A percentile compares a stretch with the other conserved stretches of the same genome.
Evolutionary conservation across 345 rosid genomes (phyloP).

Genomic region (Aquilaria yunnanensis): DNA sequence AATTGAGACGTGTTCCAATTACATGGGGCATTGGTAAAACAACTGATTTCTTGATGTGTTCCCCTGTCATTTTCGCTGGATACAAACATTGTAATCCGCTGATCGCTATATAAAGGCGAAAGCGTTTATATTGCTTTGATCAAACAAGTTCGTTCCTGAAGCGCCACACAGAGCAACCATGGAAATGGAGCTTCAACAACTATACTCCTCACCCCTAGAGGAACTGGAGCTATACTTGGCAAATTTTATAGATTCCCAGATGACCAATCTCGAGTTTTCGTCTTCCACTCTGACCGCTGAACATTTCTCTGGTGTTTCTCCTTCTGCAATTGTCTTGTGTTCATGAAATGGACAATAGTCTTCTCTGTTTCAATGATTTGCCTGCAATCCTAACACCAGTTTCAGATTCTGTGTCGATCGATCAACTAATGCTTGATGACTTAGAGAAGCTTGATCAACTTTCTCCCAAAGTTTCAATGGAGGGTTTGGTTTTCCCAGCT

Average conservation of each 20-base stretch:
- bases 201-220: slow-evolving; percentile 11
- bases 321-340: slow-evolving; percentile 11
- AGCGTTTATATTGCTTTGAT: too few species aligned
- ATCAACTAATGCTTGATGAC: slow-evolving; percentile 10
- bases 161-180: background rate
- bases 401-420: background rate
- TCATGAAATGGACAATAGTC: slow-evolving; percentile 1
- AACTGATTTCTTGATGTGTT: too few species aligned
- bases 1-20: too few species aligned
- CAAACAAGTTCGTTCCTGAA: too few species aligned
- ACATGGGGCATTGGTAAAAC: too few species aligned
- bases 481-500: slow-evolving; percentile 17
- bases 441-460: slow-evolving; percentile 12
- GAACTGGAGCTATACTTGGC: slow-evolving; percentile 15
- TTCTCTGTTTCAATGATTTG: background rate
- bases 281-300: slow-evolving; percentile 13
- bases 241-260: slow-evolving; percentile 7
- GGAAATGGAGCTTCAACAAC: slow-evolving; percentile 14
- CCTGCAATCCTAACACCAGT: slow-evolving; percentile 9
- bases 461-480: slow-evolving; percentile 8
- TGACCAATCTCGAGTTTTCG: slow-evolving; percentile 16
- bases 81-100: too few species aligned
- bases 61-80: too few species aligned
- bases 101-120: too few species aligned
- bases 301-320: slow-evolving; percentile 18